Evolutionary conservation across 805 yeast species (phyloP), one percentile per base, ranked within the genome.

Genomic region (Ogataea kodamae): DNA sequence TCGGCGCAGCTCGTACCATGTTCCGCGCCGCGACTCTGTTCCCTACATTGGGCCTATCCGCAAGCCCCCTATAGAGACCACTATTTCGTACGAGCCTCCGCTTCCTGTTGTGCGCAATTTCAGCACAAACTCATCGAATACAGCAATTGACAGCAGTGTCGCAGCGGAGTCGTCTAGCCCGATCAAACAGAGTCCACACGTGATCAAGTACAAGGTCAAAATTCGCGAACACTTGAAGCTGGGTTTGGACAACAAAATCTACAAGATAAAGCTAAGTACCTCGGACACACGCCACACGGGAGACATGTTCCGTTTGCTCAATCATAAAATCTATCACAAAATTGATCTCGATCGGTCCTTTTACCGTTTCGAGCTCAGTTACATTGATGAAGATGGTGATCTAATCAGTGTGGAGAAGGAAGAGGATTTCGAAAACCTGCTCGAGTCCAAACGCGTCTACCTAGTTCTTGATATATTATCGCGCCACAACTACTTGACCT

Each of bases 361-460:
- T 1, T 42, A 37, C n/a, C 23, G 22, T 1, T 49, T 57, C 35
- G 62, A 61, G 13, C 33, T 67, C 8, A 55, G 64, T 19, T 67
- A 65, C 36, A 43, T 54, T 10, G 71, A 67, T 33, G 64, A 61
- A 19, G 70, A 63, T 17, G 55, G 53, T 2, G 69, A 67, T 38
- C 30, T 55, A 34, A 49, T 65, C 5, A 30, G 54, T 2, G 48
- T 67, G 8, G 55, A 49, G 6, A 58, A 54, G 30, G 62, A 57
- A 25, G 57, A 52, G 14, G 70, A 66, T 40, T 42, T 67, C 31
- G 51, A 52, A 21, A 42, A 45, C 27, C 53, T 52, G 7, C 15
- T 52, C 5, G 50, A 49, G 22, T 20, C 31, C 14, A 33, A 35
- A 10, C 33, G 32, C 16, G 30, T 41, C 11, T 15, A 37, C 10